Conservation (phyloP, 2,329 filamentous ascomycete genomes). For the Monosporascus ibericus region DNA sequence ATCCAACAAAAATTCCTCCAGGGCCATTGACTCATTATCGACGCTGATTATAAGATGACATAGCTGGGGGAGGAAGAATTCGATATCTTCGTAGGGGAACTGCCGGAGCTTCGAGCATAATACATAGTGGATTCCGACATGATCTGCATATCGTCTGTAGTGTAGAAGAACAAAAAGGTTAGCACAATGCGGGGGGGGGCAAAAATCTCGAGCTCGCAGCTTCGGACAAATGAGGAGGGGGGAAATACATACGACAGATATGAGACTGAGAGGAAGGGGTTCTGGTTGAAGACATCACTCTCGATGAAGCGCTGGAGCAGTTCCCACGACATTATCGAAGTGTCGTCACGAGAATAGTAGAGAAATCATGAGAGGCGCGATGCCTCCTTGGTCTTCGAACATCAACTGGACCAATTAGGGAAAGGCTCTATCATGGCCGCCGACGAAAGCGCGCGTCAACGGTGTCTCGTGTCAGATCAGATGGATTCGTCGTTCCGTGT, state of each 20-base stretch:
- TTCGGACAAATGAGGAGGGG: conserved; percentile 4
- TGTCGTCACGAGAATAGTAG: conserved; percentile 18
- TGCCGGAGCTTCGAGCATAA: conserved; percentile 83
- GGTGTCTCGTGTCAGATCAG: no score
- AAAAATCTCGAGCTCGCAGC: neutral
- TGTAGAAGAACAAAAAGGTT: neutral
- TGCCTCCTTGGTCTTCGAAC: conserved; percentile 25
- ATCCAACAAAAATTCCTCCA: conserved; percentile 83
- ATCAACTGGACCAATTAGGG: conserved; percentile 17
- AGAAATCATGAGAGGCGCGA: conserved; percentile 23
- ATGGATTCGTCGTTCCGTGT: neutral
- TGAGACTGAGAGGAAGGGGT: conserved; percentile 81
- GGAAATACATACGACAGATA: conserved; percentile 69
- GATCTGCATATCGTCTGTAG: conserved; percentile 74
- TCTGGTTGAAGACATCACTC: conserved; percentile 89
- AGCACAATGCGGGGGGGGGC: neutral
- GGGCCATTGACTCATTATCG: conserved; percentile 85
- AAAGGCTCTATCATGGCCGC: conserved; percentile 24
- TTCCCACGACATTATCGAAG: conserved; percentile 68
- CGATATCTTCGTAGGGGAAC: conserved; percentile 86
- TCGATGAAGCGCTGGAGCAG: conserved; percentile 86
- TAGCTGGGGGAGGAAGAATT: conserved; percentile 85
- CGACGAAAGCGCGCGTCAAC: conserved; percentile 10
- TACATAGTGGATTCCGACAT: conserved; percentile 85
- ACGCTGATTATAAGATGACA: conserved; percentile 84